Conservation (phyloP, 306 rosid species). For the Pyrus pyrifolia region DNA sequence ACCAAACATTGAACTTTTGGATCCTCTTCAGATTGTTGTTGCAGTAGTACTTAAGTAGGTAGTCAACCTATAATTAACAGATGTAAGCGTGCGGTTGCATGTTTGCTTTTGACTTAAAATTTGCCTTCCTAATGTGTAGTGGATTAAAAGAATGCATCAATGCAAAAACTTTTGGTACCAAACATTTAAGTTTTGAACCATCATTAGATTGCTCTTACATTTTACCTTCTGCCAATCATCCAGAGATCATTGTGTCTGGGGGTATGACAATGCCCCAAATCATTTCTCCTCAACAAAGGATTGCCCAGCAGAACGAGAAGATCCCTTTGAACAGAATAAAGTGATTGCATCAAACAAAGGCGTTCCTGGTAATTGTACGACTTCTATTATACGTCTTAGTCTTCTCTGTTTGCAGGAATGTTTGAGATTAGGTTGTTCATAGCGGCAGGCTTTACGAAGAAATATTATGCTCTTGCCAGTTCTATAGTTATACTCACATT, state of each 20-base stretch:
- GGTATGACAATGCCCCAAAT: constrained; percentile 91
- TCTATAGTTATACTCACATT: not conserved
- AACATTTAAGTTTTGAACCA: not conserved
- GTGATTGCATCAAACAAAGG: constrained; percentile 11
- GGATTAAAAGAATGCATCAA: not conserved
- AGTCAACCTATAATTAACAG: not conserved
- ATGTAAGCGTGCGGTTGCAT: not conserved
- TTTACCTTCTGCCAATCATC: constrained; percentile 8
- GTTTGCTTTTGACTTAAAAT: not conserved
- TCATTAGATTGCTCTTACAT: not conserved
- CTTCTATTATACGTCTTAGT: not conserved
- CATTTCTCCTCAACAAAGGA: constrained; percentile 60
- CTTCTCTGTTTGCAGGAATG: not conserved
- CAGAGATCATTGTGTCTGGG: constrained; percentile 91
- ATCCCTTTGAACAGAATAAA: constrained; percentile 59
- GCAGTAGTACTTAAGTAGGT: not conserved
- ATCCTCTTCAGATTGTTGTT: not conserved
- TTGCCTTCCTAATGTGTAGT: no score
- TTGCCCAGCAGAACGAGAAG: constrained; percentile 42
- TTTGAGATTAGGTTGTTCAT: constrained; percentile 5
- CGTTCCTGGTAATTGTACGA: not conserved
- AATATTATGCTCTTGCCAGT: not conserved
- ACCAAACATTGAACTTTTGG: not conserved
- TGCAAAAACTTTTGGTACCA: not conserved
- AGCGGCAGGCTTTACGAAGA: not conserved